Evolutionary conservation across 140 eudicot genomes (phyloP).

Genomic region (Artemisia princeps): DNA sequence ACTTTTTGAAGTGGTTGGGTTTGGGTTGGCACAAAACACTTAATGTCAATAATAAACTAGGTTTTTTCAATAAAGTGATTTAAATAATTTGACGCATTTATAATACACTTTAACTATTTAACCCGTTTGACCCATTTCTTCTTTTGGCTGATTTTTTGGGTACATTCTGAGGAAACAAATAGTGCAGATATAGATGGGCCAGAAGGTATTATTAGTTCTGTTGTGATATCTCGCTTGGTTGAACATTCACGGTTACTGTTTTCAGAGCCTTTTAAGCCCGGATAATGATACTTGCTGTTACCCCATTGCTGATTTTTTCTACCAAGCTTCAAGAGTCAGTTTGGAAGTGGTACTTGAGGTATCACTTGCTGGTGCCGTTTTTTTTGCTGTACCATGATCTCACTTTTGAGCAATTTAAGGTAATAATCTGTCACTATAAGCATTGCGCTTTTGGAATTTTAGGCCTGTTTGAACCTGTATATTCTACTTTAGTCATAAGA

Average conservation of each 20-base stretch:
- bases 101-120: too few species aligned
- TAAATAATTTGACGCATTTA: too few species aligned
- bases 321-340: slow-evolving; percentile 56
- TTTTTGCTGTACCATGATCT: slow-evolving; percentile 86
- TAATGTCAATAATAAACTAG: too few species aligned
- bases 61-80: too few species aligned
- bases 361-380: slow-evolving; percentile 78
- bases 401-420: slow-evolving; percentile 60
- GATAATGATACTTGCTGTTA: slow-evolving; percentile 84
- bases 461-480: too few species aligned
- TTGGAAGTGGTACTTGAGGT: slow-evolving; percentile 78
- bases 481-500: too few species aligned
- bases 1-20: slow-evolving; percentile 1
- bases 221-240: slow-evolving; percentile 85
- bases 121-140: too few species aligned
- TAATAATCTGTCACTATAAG: slow-evolving; percentile 31
- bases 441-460: too few species aligned
- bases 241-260: slow-evolving; percentile 73
- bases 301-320: slow-evolving; percentile 83
- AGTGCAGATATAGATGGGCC: slow-evolving; percentile 90
- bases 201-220: slow-evolving; percentile 77
- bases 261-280: slow-evolving; percentile 43
- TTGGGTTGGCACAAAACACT: too few species aligned
- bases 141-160: neutral
- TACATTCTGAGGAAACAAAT: slow-evolving; percentile 87